Evolutionary conservation across 306 rosid species (phyloP).

Genomic region (Casuarina glauca): DNA sequence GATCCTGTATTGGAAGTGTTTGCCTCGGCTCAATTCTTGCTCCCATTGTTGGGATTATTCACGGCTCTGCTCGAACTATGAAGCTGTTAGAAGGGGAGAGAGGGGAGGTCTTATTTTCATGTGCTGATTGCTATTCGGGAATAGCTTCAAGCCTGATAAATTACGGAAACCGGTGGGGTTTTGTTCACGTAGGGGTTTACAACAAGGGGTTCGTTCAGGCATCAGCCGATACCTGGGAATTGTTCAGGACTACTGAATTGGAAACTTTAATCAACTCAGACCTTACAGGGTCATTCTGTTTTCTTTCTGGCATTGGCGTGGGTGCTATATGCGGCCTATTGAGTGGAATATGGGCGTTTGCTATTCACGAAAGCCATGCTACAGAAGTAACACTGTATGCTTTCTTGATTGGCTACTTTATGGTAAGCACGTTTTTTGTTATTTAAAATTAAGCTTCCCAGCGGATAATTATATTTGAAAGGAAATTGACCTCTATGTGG

Average conservation of each 20-base stretch:
- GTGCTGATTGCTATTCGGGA: conserved; percentile 61
- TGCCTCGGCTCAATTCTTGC: conserved; percentile 59
- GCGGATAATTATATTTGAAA: background rate
- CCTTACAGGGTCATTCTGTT: conserved; percentile 73
- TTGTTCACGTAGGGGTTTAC: conserved; percentile 63
- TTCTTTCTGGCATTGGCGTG: conserved; percentile 57
- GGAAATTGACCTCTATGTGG: conserved; percentile 18
- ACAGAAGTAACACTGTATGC: conserved; percentile 56
- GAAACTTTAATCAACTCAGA: conserved; percentile 52
- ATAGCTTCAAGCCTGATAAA: conserved; percentile 51
- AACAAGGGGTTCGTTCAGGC: conserved; percentile 70
- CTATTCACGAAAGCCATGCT: conserved; percentile 54
- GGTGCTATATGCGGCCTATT: conserved; percentile 65
- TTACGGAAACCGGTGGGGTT: conserved; percentile 76
- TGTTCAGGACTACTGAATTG: conserved; percentile 48
- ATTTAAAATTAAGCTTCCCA: background rate
- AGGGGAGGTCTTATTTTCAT: conserved; percentile 71
- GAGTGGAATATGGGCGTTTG: conserved; percentile 65
- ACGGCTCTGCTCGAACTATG: conserved; percentile 53
- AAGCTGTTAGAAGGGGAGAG: conserved; percentile 54
- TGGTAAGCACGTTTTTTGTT: conserved; percentile 49
- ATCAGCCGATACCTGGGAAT: conserved; percentile 60
- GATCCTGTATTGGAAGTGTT: conserved; percentile 52
- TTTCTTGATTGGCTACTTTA: conserved; percentile 75
- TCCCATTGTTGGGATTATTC: conserved; percentile 45